Evolutionary conservation across 352 stramenopile species (phyloP), one percentile per base, ranked within the genome.

Genomic region (Pythium sp.): DNA sequence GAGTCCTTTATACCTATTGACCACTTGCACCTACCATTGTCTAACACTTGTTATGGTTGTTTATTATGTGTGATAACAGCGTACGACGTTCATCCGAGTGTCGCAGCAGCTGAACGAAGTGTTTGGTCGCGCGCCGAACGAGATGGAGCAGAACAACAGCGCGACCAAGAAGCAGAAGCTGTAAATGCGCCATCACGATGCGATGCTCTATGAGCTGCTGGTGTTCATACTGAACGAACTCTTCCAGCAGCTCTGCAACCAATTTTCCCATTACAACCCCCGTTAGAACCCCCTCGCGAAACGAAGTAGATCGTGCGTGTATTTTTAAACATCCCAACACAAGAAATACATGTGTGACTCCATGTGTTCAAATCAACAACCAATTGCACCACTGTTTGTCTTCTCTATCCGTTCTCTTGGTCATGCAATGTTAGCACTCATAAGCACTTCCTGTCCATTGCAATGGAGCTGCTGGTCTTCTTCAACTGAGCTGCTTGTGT

Each of bases 61-160:
- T 15, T 15, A n/a, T 47, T 20, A 32, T 26, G 38, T 47, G 38
- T 20, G 38, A 47, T 20, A 7, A 20, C 14, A 47, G 80, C 83
- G 93, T 57, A 98, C 93, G 41, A 98, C 93, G 24, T 98, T 98
- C 65, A 97, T 98, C 62, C 85, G 92, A 36, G 91, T 97, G 12
- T 95, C 90, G 0, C 92, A 98, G 77, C 90, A 98, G 71, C 72
- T 98, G 22, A 98, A 98, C 70, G 86, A 95, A 63, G 86, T 98
- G 11, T 98, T 97, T 72, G 89, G 89, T 43, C 87, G 81, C 30
- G 86, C 86, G 36, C 84, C 84, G 3, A 93, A 93, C 59, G 86
- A 93, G 70, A 80, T 90, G 68, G 83, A 93, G 72, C 72, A 87
- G 54, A 74, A 79, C 32, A 70, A 62, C 38, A 55, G 77, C 20